Evolutionary conservation across 345 rosid genomes (phyloP).

Genomic region (Firmiana major): DNA sequence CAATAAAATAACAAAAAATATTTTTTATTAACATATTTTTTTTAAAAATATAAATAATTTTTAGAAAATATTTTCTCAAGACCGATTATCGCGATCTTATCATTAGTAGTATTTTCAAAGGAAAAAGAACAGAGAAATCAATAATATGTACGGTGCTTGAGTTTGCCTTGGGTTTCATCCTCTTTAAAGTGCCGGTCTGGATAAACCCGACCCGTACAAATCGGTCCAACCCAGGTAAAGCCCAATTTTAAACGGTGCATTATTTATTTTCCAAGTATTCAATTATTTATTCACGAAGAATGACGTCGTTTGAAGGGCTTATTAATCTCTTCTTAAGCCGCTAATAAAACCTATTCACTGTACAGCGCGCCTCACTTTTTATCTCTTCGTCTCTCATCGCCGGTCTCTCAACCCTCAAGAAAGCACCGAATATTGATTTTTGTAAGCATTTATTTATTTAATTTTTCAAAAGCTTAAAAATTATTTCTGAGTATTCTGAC

Average conservation of each 20-base stretch:
- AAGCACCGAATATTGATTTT: background rate
- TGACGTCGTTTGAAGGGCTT: background rate
- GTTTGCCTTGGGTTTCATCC: too few species aligned
- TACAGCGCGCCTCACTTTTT: background rate
- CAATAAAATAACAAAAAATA: too few species aligned
- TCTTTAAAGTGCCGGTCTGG: too few species aligned
- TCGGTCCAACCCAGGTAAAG: background rate
- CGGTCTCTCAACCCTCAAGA: background rate
- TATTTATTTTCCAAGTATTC: background rate
- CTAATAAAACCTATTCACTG: background rate
- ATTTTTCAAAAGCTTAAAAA: too few species aligned
- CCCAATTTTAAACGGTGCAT: background rate
- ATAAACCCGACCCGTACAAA: background rate
- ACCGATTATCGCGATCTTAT: too few species aligned
- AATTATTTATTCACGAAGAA: background rate
- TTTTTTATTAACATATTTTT: too few species aligned
- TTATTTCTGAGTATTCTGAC: background rate
- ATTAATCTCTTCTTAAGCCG: background rate
- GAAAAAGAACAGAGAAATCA: too few species aligned
- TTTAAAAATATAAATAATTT: too few species aligned
- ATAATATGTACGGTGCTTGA: too few species aligned
- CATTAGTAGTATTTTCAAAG: too few species aligned
- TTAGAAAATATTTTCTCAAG: too few species aligned
- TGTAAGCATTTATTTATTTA: background rate
- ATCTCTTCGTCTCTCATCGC: background rate